phyloP scores from a whole-genome alignment of 345 rosid species.

The Camelina neglecta region DNA sequence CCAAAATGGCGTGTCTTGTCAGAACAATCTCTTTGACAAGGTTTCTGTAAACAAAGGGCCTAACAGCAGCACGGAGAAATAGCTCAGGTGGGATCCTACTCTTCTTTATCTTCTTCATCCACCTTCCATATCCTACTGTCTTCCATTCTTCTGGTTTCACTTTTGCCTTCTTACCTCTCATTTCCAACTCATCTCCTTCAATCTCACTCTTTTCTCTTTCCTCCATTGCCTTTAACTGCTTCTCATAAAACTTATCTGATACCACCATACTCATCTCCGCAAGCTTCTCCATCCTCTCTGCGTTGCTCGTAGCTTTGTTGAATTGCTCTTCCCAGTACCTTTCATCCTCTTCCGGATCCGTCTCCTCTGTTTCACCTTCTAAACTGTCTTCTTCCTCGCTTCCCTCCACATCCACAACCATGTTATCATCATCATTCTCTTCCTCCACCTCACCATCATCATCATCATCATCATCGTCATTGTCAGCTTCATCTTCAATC shows the following conservation, averaged over 20 bases:
- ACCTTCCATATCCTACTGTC: slow-evolving; percentile 67
- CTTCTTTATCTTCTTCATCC: slow-evolving; percentile 79
- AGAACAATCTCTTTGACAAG: slow-evolving; percentile 95
- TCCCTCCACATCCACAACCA: slow-evolving; percentile 52
- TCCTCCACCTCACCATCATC: slow-evolving; percentile 36
- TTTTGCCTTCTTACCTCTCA: slow-evolving; percentile 75
- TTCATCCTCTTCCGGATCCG: slow-evolving; percentile 56
- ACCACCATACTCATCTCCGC: slow-evolving; percentile 64
- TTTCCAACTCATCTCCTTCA: slow-evolving; percentile 64
- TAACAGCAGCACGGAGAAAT: slow-evolving; percentile 79
- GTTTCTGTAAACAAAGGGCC: slow-evolving; percentile 89
- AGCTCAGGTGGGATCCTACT: slow-evolving; percentile 82
- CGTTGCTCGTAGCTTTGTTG: slow-evolving; percentile 60
- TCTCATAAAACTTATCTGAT: slow-evolving; percentile 53
- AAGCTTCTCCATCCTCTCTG: slow-evolving; percentile 80
- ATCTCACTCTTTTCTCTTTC: slow-evolving; percentile 36
- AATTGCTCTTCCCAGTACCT: slow-evolving; percentile 75
- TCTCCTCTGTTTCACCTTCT: slow-evolving; percentile 51
- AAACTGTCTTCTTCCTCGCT: slow-evolving; percentile 45
- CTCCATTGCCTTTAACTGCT: slow-evolving; percentile 57
- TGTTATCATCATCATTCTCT: slow-evolving; percentile 49
- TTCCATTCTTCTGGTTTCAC: slow-evolving; percentile 87
- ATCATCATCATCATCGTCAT: slow-evolving; percentile 37
- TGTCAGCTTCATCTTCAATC: slow-evolving; percentile 64
- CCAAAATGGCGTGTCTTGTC: slow-evolving; percentile 92